Base-by-base conservation (phyloP, 2,329 filamentous ascomycete species). In the Xylariaceae sp. region DNA sequence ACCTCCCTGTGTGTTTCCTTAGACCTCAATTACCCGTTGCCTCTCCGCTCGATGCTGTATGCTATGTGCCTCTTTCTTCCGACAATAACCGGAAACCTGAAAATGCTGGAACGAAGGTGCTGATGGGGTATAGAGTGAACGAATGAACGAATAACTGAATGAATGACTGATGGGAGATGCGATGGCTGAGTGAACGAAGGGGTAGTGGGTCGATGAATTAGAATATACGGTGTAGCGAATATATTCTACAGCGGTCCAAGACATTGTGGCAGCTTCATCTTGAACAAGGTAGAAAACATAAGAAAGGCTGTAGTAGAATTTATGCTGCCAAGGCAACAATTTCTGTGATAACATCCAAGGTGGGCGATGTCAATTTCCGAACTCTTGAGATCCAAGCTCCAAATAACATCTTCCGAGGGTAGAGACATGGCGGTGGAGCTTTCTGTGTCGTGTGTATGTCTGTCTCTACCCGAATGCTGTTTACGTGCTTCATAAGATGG, bases 391-490 rank as follows among this genome's bases (percentile, higher is more conserved):
- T 16, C 16, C 18, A 44, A 10, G 26, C 9, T 32, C 26, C 18
- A 21, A 6, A 52, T 24, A 15, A 39, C 43, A 13, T 48, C 43
- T 16, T 43, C 39, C 11, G 32, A 16, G 35, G 18, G 35, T 6
- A 36, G 20, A 9, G 11, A 6, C 10, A 30, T 16, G 3, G 52
- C 23, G 18, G 35, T 18, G 30, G 7, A 43, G 15, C 20, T 18
- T 29, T 60, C 55, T 2, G 55, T 58, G 32, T 63, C 57, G 15
- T 35, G 50, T 15, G 49, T 50, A 36, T 48, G 51, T 35, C 56
- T 52, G 24, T 53, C 35, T 49, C 54, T 55, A 23, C 37, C 6
- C 10, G 47, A 54, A 45, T 57, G 54, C 11, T 49, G 42, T 26
- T 32, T 45, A 11, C 20, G 18, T 26, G 15, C 24, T 15, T 16